Percentiles rank a stretch among this genome's conserved stretches.
Conservation (phyloP, 2,329 filamentous ascomycete species). For the Sarocladium strictum region DNA sequence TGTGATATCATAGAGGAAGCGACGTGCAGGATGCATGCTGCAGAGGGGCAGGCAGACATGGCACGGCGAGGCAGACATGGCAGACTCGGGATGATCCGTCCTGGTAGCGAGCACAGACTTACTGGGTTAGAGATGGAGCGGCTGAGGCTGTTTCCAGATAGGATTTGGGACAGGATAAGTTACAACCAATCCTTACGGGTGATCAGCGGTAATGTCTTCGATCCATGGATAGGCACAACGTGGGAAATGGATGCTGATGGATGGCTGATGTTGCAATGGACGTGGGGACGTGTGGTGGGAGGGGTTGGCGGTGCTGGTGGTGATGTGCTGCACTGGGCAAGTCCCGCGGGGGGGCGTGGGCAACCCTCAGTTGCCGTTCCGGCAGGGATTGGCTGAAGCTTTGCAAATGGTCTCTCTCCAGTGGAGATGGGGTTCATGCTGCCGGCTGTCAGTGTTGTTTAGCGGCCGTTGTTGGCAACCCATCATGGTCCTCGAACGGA, state of each 20-base stretch:
- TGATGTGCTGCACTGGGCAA: no score
- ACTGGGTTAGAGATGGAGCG: background rate
- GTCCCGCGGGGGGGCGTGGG: no score
- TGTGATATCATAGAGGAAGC: background rate
- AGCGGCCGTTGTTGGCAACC: conserved; percentile 4
- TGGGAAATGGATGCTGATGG: background rate
- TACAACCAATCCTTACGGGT: conserved; percentile 1
- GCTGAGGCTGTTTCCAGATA: background rate
- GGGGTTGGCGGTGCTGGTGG: background rate
- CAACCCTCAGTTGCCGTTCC: no score
- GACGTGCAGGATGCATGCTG: background rate
- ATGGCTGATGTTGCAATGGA: conserved; percentile 1
- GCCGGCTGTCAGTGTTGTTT: background rate
- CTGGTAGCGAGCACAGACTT: background rate
- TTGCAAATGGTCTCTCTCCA: no score
- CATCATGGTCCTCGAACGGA: no score
- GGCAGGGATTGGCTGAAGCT: no score
- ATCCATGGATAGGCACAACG: background rate
- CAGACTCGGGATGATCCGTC: conserved; percentile 3
- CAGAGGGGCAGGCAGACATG: background rate
- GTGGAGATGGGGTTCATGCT: background rate
- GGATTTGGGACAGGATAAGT: background rate
- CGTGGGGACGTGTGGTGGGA: background rate
- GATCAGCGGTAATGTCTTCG: conserved; percentile 3
- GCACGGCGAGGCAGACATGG: conserved; percentile 1